A percentile compares a stretch with the other conserved stretches of the same genome.
These are phyloP conservation scores for Penicillium verrucosum DNA, from an alignment of 2,329 filamentous ascomycete genomes.

Conservation along the genomic window DNA sequence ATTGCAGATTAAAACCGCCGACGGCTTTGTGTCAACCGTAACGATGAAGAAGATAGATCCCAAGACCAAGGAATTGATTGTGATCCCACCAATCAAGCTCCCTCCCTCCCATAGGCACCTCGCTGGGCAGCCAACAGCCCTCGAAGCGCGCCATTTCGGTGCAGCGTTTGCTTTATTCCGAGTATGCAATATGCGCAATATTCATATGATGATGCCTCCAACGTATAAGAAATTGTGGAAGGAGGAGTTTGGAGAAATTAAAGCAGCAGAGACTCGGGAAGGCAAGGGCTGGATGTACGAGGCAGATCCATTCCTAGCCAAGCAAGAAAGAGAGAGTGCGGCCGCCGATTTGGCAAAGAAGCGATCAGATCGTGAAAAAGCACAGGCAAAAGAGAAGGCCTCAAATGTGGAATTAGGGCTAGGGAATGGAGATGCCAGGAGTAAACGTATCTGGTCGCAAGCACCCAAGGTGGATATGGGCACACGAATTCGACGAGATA, in stretches of 20 bases:
- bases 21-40: conserved; percentile 76
- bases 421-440: conserved; percentile 38
- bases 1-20: conserved; percentile 60
- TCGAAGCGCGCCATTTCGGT: conserved; percentile 91
- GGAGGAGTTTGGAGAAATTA: conserved; percentile 75
- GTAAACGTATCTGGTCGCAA: conserved; percentile 73
- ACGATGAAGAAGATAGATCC: conserved; percentile 69
- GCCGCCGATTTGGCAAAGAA: conserved; percentile 76
- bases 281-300: conserved; percentile 88
- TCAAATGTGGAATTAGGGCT: conserved; percentile 57
- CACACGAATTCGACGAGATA: conserved; percentile 68
- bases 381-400: conserved; percentile 62
- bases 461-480: conserved; percentile 94
- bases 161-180: conserved; percentile 89
- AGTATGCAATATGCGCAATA: conserved; percentile 91
- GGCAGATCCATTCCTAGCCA: conserved; percentile 83
- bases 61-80: conserved; percentile 76
- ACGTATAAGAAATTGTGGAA: conserved; percentile 91
- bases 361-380: conserved; percentile 64
- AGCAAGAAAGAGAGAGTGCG: conserved; percentile 74
- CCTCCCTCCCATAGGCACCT: conserved; percentile 73
- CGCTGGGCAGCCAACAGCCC: conserved; percentile 70
- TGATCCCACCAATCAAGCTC: conserved; percentile 76
- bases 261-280: conserved; percentile 73
- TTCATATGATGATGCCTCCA: conserved; percentile 90